Conservation (phyloP, 768 basidiomycete species). For the Termitomyces eurrhizus region DNA sequence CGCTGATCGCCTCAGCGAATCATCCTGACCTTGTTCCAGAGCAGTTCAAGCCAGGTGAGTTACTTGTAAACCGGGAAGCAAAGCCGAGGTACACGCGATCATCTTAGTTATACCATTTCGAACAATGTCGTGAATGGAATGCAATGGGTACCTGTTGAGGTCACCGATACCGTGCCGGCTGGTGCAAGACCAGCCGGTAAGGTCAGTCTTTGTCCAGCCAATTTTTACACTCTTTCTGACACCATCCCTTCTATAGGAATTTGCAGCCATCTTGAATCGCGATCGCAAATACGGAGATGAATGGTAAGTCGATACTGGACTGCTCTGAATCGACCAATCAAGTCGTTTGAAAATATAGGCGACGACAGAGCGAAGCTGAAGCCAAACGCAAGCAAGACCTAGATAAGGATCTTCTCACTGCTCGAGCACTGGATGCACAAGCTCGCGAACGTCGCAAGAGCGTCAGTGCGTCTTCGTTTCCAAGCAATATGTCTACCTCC, state of each 20-base stretch:
- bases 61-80: neutral
- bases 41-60: constrained; percentile 71
- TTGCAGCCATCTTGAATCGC: constrained; percentile 53
- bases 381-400: constrained; percentile 47
- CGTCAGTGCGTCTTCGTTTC: constrained; percentile 35
- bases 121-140: constrained; percentile 65
- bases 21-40: constrained; percentile 32
- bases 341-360: constrained; percentile 19
- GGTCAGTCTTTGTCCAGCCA: constrained; percentile 31
- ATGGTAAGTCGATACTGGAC: constrained; percentile 32
- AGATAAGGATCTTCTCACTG: constrained; percentile 52
- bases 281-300: constrained; percentile 40
- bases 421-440: constrained; percentile 54
- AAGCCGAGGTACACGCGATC: constrained; percentile 19
- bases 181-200: constrained; percentile 58
- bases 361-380: constrained; percentile 38
- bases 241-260: constrained; percentile 39
- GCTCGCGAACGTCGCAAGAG: constrained; percentile 51
- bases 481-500: constrained; percentile 25
- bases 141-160: constrained; percentile 68
- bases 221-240: neutral
- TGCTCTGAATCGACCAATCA: neutral
- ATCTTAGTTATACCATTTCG: constrained; percentile 63
- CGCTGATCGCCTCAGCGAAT: constrained; percentile 13
- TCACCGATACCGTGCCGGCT: constrained; percentile 53